phyloP scores from a whole-genome alignment of 768 basidiomycete genomes.

The Mycena olivaceomarginata region DNA sequence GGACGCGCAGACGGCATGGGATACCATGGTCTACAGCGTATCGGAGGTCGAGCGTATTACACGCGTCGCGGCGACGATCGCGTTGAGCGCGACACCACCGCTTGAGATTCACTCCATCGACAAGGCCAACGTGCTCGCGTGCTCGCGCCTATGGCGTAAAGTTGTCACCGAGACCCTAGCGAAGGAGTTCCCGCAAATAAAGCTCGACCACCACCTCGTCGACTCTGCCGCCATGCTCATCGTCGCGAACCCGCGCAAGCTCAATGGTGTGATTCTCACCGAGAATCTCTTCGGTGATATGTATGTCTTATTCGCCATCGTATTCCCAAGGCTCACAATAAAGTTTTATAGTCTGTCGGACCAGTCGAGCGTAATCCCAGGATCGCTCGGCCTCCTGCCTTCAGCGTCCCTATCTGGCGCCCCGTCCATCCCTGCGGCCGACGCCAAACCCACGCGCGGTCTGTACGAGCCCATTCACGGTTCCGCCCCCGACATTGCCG shows the following conservation, averaged over 20 bases:
- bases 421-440: slow-evolving; percentile 72
- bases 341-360: slow-evolving; percentile 86
- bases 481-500: slow-evolving; percentile 97
- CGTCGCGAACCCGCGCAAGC: slow-evolving; percentile 90
- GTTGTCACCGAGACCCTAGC: slow-evolving; percentile 91
- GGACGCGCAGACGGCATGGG: slow-evolving; percentile 85
- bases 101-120: slow-evolving; percentile 95
- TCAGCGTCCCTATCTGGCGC: slow-evolving; percentile 97
- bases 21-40: slow-evolving; percentile 95
- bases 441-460: slow-evolving; percentile 88
- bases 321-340: slow-evolving; percentile 9
- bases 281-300: slow-evolving; percentile 99
- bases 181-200: slow-evolving; percentile 92
- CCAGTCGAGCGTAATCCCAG: slow-evolving; percentile 97
- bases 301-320: slow-evolving; percentile 68
- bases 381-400: slow-evolving; percentile 96
- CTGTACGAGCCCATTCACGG: slow-evolving; percentile 99
- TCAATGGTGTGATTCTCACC: slow-evolving; percentile 96
- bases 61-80: slow-evolving; percentile 95
- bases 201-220: slow-evolving; percentile 93
- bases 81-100: slow-evolving; percentile 88
- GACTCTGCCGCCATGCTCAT: slow-evolving; percentile 98
- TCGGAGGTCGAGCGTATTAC: slow-evolving; percentile 96
- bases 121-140: slow-evolving; percentile 99
- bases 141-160: slow-evolving; percentile 95